Conservation (phyloP, 257 asterid species). For the Lantana camara region DNA sequence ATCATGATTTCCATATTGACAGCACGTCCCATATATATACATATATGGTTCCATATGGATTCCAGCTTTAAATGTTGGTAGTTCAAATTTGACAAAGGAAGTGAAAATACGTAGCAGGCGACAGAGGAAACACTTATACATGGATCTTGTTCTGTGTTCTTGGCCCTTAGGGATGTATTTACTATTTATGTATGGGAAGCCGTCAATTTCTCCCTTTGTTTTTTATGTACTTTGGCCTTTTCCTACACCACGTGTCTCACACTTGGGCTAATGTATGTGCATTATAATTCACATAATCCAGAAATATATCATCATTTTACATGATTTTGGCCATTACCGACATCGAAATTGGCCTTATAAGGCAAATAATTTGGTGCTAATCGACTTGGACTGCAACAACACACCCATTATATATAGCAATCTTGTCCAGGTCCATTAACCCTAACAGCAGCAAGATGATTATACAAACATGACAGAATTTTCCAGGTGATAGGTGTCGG, state of each 20-base stretch:
- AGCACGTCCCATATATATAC: not conserved
- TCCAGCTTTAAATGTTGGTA: slow-evolving; percentile 41
- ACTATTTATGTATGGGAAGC: slow-evolving; percentile 34
- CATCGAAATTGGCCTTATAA: not conserved
- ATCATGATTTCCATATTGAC: not conserved
- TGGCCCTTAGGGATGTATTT: slow-evolving; percentile 27
- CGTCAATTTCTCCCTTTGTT: slow-evolving; percentile 39
- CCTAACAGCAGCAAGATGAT: too few relatives aligned
- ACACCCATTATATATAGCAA: too few relatives aligned
- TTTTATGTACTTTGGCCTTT: slow-evolving; percentile 31
- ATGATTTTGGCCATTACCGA: slow-evolving; percentile 12
- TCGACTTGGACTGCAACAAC: too few relatives aligned
- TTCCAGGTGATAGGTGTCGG: too few relatives aligned
- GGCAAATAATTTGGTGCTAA: too few relatives aligned
- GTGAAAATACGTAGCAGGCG: slow-evolving; percentile 8
- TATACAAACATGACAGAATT: too few relatives aligned
- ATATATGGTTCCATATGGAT: not conserved
- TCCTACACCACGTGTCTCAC: slow-evolving; percentile 34
- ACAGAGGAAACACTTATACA: slow-evolving; percentile 3
- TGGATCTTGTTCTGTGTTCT: slow-evolving; percentile 20
- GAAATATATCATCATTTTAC: slow-evolving; percentile 6
- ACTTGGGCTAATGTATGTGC: not conserved
- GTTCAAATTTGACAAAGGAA: slow-evolving; percentile 15
- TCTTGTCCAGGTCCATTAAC: too few relatives aligned
- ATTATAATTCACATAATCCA: not conserved